These are phyloP conservation scores for Lactarius pseudohatsudake DNA, from an alignment of 768 basidiomycete species.

Conservation along the genomic window DNA sequence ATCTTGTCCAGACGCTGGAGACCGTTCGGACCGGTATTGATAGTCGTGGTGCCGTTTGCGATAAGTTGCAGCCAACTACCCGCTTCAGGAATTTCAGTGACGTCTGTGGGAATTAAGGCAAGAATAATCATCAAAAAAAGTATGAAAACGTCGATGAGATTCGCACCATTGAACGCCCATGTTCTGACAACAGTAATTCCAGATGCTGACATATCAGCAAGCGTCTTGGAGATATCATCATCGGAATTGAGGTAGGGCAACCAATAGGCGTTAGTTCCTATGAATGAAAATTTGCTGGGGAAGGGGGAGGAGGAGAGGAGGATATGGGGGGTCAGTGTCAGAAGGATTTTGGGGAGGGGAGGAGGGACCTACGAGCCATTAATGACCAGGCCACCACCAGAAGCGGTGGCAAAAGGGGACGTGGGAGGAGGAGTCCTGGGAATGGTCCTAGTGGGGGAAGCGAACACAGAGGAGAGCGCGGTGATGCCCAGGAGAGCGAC, in stretches of 20 bases:
- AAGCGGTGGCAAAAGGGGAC: constrained; percentile 13
- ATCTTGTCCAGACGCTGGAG: constrained; percentile 63
- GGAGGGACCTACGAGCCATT: constrained; percentile 22
- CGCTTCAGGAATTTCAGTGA: constrained; percentile 37
- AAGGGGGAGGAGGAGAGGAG: not conserved
- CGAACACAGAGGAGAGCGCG: not conserved
- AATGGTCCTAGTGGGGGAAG: constrained; percentile 11
- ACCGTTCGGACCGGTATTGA: constrained; percentile 63
- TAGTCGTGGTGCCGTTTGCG: constrained; percentile 49
- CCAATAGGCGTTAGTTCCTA: constrained; percentile 71
- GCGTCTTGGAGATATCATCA: constrained; percentile 55
- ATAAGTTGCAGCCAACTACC: constrained; percentile 68
- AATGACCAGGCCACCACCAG: not conserved
- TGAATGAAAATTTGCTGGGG: constrained; percentile 37
- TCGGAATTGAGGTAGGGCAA: constrained; percentile 52
- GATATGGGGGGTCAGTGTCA: not conserved
- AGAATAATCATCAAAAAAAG: not conserved
- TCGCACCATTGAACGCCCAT: constrained; percentile 71
- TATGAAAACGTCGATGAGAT: constrained; percentile 6
- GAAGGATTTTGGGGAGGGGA: not conserved
- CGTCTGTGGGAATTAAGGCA: constrained; percentile 15
- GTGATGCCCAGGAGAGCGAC: constrained; percentile 3
- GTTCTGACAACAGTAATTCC: constrained; percentile 61
- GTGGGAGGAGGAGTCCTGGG: not conserved
- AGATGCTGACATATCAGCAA: constrained; percentile 55